phyloP scores from a whole-genome alignment of 768 basidiomycete genomes.

The Butyriboletus loyo region DNA sequence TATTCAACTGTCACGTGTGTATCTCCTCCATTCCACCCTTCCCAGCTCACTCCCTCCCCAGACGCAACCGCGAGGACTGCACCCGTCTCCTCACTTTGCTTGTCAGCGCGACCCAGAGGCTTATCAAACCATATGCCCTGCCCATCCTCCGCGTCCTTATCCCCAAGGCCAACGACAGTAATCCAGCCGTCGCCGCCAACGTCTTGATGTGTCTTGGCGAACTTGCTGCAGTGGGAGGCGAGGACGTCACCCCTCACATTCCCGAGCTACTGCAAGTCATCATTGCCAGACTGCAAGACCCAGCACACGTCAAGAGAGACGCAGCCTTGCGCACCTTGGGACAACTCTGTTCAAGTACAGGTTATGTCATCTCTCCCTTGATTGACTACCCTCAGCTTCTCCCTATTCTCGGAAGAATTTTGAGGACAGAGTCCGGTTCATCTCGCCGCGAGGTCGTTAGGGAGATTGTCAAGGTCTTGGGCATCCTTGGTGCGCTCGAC shows the following conservation, averaged over 20 bases:
- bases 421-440: slow-evolving; percentile 73
- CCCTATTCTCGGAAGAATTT: slow-evolving; percentile 78
- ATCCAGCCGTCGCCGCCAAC: slow-evolving; percentile 86
- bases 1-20: slow-evolving; percentile 88
- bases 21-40: background rate
- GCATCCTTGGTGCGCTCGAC: slow-evolving; percentile 93
- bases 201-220: slow-evolving; percentile 95
- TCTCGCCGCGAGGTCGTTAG: slow-evolving; percentile 88
- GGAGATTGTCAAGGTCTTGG: slow-evolving; percentile 92
- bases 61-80: slow-evolving; percentile 87
- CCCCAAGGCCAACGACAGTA: slow-evolving; percentile 81
- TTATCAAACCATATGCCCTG: slow-evolving; percentile 94
- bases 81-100: slow-evolving; percentile 86
- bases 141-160: slow-evolving; percentile 93
- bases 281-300: slow-evolving; percentile 85
- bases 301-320: slow-evolving; percentile 84
- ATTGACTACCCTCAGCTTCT: slow-evolving; percentile 89
- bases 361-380: slow-evolving; percentile 89
- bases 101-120: slow-evolving; percentile 85
- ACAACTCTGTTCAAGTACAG: slow-evolving; percentile 93
- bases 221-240: slow-evolving; percentile 88
- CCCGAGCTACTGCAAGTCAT: slow-evolving; percentile 88
- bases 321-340: slow-evolving; percentile 93
- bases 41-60: slow-evolving; percentile 26
- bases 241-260: slow-evolving; percentile 81